Evolutionary conservation across 2,329 filamentous ascomycete species (phyloP).

Genomic region (Ceratocystis colombiana): DNA sequence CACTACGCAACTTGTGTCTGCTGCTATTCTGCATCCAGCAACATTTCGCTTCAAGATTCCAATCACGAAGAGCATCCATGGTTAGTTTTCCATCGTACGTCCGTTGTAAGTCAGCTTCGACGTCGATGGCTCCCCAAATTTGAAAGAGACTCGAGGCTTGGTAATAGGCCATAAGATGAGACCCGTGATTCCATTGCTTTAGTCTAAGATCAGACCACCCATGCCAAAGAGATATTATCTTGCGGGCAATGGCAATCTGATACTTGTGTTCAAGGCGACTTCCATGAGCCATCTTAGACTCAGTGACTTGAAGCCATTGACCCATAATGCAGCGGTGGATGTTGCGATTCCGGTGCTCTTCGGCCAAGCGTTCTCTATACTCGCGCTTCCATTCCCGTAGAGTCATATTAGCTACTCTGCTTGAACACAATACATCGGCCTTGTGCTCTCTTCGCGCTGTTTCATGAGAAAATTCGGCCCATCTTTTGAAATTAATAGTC

Average conservation of each 20-base stretch:
- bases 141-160: slow-evolving; percentile 2
- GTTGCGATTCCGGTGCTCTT: slow-evolving; percentile 20
- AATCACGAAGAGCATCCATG: slow-evolving; percentile 18
- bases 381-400: slow-evolving; percentile 24
- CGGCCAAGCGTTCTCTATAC: slow-evolving; percentile 18
- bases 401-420: slow-evolving; percentile 21
- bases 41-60: slow-evolving; percentile 25
- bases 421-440: slow-evolving; percentile 22
- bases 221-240: slow-evolving; percentile 15
- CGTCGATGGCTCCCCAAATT: slow-evolving; percentile 11
- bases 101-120: slow-evolving; percentile 13
- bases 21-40: slow-evolving; percentile 16
- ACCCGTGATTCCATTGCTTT: slow-evolving; percentile 10
- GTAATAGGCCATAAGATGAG: slow-evolving; percentile 11
- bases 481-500: slow-evolving; percentile 24
- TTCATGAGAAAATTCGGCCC: slow-evolving; percentile 22
- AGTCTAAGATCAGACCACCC: slow-evolving; percentile 11
- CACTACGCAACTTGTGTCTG: slow-evolving; percentile 18
- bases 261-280: slow-evolving; percentile 16
- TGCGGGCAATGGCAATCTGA: slow-evolving; percentile 9
- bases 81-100: slow-evolving; percentile 19
- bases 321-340: slow-evolving; percentile 15
- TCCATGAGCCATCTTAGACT: slow-evolving; percentile 5
- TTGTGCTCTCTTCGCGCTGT: slow-evolving; percentile 20
- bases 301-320: slow-evolving; percentile 25